Conservation (phyloP, 2,329 filamentous ascomycete species). For the Whalleya microplaca region DNA sequence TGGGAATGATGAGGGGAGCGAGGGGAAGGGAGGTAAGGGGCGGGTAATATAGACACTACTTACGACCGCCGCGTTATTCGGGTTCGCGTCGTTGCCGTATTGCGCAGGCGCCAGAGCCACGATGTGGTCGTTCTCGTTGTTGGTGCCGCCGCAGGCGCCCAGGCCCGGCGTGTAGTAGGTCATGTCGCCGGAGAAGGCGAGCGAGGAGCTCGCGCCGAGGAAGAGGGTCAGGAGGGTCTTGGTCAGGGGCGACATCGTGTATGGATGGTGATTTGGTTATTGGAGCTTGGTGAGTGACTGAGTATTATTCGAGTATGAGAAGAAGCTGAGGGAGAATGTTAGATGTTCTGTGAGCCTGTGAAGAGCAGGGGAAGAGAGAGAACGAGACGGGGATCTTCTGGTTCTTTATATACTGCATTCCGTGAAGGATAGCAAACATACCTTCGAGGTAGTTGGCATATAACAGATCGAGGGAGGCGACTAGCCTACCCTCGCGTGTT, state of each 20-base stretch:
- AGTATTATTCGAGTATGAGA: too few relatives aligned
- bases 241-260: conserved; percentile 14
- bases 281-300: background rate
- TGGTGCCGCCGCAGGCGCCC: conserved; percentile 23
- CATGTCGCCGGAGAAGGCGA: conserved; percentile 27
- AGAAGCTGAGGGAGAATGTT: too few relatives aligned
- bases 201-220: conserved; percentile 5
- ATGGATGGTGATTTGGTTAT: background rate
- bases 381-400: too few relatives aligned
- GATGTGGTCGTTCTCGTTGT: conserved; percentile 20
- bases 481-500: too few relatives aligned
- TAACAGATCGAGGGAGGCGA: too few relatives aligned
- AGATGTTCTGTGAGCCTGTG: too few relatives aligned
- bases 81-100: conserved; percentile 31
- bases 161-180: conserved; percentile 27
- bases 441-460: too few relatives aligned
- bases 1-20: too few relatives aligned
- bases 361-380: too few relatives aligned
- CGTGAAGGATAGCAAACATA: too few relatives aligned
- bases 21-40: too few relatives aligned
- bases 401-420: too few relatives aligned
- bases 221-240: conserved; percentile 12
- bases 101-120: conserved; percentile 24
- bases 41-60: background rate
- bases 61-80: conserved; percentile 22